Evolutionary conservation across 805 yeast species (phyloP), one percentile per base, ranked within the genome.

Genomic region (Yarrowia alimentaria): DNA sequence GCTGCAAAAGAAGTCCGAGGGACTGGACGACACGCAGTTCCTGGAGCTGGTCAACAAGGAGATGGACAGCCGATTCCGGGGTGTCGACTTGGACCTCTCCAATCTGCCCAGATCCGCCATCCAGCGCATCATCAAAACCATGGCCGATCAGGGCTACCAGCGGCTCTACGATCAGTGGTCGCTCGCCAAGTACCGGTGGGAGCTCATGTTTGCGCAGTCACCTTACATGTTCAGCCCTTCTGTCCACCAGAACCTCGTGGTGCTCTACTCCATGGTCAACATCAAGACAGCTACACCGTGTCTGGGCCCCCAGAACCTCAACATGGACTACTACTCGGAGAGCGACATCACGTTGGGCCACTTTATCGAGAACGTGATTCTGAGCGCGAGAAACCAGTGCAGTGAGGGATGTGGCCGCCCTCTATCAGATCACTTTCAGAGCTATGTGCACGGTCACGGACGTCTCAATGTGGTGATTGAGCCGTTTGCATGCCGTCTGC

Each of bases 311-410:
- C 87, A 80, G 51, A 71, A 80, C n/a, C 80, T 86, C 25, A 79
- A 81, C 1, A 82, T 90, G 42, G 96, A 90, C 55, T 94, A 76
- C 61, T 93, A 91, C 63, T 80, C 95, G 71, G 96, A 88, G 42
- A 85, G 83, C 53, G 99, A 94, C 64, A 83, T 85, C 61, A 82
- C 95, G 8, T 67, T 94, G 33, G 99, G 99, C 0, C 86, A 85
- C 59, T 88, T 82, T 58, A 79, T 93, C 33, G 97, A 94, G 60
- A 85, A 83, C 51, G 72, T 81, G 29, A 82, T 88, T 53, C 69
- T 76, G 5, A 82, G 85, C n/a, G 80, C 87, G 0, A 68, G 73
- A 18, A 78, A 74, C 48, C 67, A 71, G 0, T 93, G 99, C 63
- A 24, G 42, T 47, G 96, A 88, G 54, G 88, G 84, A 1, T 93